Percentiles rank a stretch among this genome's conserved stretches.
Conservation (phyloP, 73 alveolate species). For the Tetrahymena malaccensis region DNA sequence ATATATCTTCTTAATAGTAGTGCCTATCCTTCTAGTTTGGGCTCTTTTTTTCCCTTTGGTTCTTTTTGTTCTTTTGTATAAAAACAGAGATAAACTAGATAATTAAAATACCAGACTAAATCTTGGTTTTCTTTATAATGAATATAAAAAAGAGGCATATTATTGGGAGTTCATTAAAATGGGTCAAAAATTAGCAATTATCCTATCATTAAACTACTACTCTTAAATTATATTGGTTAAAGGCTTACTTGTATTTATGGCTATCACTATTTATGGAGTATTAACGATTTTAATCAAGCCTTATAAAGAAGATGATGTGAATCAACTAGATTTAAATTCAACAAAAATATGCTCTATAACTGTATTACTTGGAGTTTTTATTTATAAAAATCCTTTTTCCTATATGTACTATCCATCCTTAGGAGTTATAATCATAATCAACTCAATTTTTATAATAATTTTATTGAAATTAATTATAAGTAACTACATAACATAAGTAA, state of each 20-base stretch:
- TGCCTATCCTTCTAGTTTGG: conserved; percentile 33
- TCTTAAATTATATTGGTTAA: neutral
- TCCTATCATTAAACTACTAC: neutral
- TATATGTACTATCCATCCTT: neutral
- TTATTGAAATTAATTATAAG: neutral
- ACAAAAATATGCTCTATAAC: neutral
- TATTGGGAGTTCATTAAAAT: conserved; percentile 35
- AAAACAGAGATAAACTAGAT: neutral
- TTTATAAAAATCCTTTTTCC: neutral
- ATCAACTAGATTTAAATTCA: neutral
- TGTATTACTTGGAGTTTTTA: neutral
- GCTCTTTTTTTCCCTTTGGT: neutral
- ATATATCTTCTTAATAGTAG: neutral
- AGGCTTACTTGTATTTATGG: neutral
- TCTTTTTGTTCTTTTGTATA: neutral
- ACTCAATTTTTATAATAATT: too few relatives aligned
- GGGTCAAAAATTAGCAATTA: conserved; percentile 2
- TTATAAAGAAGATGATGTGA: neutral
- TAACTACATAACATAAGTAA: neutral
- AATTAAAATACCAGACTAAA: neutral
- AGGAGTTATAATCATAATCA: neutral
- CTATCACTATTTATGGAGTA: neutral
- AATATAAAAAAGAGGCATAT: conserved; percentile 2
- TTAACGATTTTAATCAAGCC: neutral
- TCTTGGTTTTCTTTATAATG: conserved; percentile 24